Evolutionary conservation across 2,329 filamentous ascomycete species (phyloP), one percentile per base, ranked within the genome.

Genomic region (Beauveria bassiana): DNA sequence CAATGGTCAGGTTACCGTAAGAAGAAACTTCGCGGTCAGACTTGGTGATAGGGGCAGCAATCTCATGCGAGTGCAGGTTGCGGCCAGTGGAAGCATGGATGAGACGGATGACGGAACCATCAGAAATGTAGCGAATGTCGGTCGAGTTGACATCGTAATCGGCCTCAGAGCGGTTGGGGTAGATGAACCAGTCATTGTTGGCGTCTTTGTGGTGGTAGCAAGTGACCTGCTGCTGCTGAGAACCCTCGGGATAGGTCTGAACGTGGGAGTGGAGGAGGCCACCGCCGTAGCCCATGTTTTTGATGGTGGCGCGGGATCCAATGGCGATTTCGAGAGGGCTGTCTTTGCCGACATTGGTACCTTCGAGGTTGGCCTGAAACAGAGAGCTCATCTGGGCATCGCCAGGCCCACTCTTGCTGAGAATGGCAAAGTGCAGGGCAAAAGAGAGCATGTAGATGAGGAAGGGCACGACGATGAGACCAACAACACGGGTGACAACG

Each of bases 301-400:
- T 99, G 67, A 99, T 80, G 0, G 95, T 99, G 9, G 89, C 90
- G 63, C 89, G 86, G 42, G 95, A 99, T 28, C 96, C 95, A 65
- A 89, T 81, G 5, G 92, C 93, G 66, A 99, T 81, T 72, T 99
- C 95, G 18, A 99, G 83, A 24, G 96, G 95, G 71, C 93, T 97
- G 74, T 96, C 89, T 74, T 91, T 92, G 71, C 93, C 93, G 64
- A 99, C 93, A 66, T 96, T 90, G 12, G 93, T 98, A 28, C 95
- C 95, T 69, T 86, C 88, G 43, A 99, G 83, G 72, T 99, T 99
- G 53, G 96, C 95, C 75, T 99, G 95, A 84, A 99, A 99, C 56
- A 99, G 85, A 28, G 95, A 99, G 78, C 93, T 97, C 95, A 99
- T 99, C 77, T 99, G 95, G n/a, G 95, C 95, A 78, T 99, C 95